A percentile compares a stretch with the other conserved stretches of the same genome.
These are phyloP conservation scores for Suhomyces maxii DNA, from an alignment of 1,139 yeast species.

Conservation along the genomic window DNA sequence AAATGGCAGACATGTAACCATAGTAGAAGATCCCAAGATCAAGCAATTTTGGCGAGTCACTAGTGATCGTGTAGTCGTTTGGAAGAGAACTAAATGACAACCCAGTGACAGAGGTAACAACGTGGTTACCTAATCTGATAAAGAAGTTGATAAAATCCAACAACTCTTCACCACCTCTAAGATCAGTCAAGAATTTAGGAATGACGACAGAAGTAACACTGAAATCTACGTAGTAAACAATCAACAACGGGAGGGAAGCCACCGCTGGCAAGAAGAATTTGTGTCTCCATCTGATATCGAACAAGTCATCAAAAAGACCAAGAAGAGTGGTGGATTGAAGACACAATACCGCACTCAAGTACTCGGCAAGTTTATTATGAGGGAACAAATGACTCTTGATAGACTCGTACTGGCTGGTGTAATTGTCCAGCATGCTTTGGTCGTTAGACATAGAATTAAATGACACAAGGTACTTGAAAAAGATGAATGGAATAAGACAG, in stretches of 20 bases:
- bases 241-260: slow-evolving; percentile 85
- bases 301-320: slow-evolving; percentile 92
- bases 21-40: slow-evolving; percentile 83
- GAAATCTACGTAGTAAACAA: slow-evolving; percentile 91
- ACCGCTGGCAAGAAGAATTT: slow-evolving; percentile 94
- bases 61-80: slow-evolving; percentile 32
- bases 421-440: slow-evolving; percentile 32
- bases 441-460: slow-evolving; percentile 40
- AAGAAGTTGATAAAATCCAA: slow-evolving; percentile 23
- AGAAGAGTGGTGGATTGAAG: slow-evolving; percentile 79
- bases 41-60: slow-evolving; percentile 45
- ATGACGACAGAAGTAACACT: slow-evolving; percentile 89
- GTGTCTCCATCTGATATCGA: slow-evolving; percentile 96
- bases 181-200: slow-evolving; percentile 62
- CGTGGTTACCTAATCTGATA: slow-evolving; percentile 34
- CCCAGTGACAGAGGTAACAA: slow-evolving; percentile 37
- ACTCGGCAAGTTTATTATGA: slow-evolving; percentile 82
- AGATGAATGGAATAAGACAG: slow-evolving; percentile 84
- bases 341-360: slow-evolving; percentile 79
- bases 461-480: slow-evolving; percentile 73
- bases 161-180: slow-evolving; percentile 26
- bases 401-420: slow-evolving; percentile 37
- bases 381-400: slow-evolving; percentile 57
- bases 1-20: slow-evolving; percentile 83
- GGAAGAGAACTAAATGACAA: slow-evolving; percentile 40